Conservation (phyloP, 75 land plant genomes). For the Sequoia sempervirens region DNA sequence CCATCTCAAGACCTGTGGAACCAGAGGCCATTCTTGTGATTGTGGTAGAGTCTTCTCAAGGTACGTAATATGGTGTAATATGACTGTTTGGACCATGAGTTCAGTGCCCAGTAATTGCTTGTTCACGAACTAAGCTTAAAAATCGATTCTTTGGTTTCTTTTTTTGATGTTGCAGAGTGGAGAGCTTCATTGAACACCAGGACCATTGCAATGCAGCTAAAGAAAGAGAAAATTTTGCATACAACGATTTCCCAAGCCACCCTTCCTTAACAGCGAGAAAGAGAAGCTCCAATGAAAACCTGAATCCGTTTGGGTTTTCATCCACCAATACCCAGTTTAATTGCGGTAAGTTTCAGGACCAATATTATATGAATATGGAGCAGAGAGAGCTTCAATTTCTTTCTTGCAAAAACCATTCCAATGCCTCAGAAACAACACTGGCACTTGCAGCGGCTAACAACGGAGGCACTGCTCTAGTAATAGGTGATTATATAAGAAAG, state of each 20-base stretch:
- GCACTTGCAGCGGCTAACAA: not conserved
- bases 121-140: not conserved
- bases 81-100: not conserved
- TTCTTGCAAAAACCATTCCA: conserved; percentile 3
- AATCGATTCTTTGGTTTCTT: not conserved
- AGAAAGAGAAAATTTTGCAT: not conserved
- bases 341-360: not conserved
- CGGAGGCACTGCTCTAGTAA: not conserved
- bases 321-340: not conserved
- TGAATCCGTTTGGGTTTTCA: conserved; percentile 14
- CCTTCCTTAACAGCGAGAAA: conserved; percentile 33
- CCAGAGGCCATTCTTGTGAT: conserved; percentile 94
- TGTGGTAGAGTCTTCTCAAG: conserved; percentile 97
- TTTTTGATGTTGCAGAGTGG: conserved; percentile 50
- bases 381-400: conserved; percentile 48
- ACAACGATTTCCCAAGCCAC: conserved; percentile 17
- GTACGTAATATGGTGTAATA: conserved; percentile 15
- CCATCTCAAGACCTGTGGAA: conserved; percentile 96
- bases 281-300: conserved; percentile 39
- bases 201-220: conserved; percentile 61
- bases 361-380: not conserved
- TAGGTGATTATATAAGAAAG: not conserved
- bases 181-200: conserved; percentile 99
- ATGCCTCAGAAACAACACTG: not conserved
- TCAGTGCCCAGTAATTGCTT: not conserved